A percentile compares a stretch with the other conserved stretches of the same genome.
phyloP scores from a whole-genome alignment of 192 early-diverging fungal genomes.

The Umbelopsis vinacea region DNA sequence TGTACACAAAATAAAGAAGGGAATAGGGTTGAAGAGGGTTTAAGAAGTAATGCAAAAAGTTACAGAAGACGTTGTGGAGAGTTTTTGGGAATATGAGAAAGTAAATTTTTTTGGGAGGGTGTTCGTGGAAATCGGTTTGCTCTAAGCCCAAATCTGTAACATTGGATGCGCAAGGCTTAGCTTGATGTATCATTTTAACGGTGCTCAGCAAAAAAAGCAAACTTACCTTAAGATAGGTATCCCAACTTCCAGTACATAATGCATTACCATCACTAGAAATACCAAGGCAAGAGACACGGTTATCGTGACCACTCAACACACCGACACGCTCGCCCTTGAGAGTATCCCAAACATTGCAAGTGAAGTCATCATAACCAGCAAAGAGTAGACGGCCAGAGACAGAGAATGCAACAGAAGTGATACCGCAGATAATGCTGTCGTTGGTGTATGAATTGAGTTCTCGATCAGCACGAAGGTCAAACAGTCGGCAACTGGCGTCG shows the following conservation, averaged over 20 bases:
- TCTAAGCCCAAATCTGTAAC: conserved; percentile 32
- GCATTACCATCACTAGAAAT: conserved; percentile 98
- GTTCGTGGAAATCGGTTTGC: background rate
- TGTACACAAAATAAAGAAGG: conserved; percentile 1
- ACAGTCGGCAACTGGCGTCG: conserved; percentile 98
- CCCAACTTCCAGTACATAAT: conserved; percentile 98
- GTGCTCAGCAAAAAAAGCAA: conserved; percentile 12
- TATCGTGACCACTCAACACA: conserved; percentile 93
- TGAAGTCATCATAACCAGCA: conserved; percentile 99
- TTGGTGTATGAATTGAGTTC: conserved; percentile 99
- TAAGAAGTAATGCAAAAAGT: background rate
- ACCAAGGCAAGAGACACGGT: conserved; percentile 95
- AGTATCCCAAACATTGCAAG: conserved; percentile 99
- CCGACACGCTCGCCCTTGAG: conserved; percentile 94
- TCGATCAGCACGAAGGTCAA: conserved; percentile 96
- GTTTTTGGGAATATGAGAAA: background rate
- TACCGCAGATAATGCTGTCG: conserved; percentile 97
- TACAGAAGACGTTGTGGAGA: background rate
- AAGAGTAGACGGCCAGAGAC: conserved; percentile 95
- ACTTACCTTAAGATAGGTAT: conserved; percentile 93
- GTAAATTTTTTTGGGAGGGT: background rate
- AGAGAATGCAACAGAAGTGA: conserved; percentile 97
- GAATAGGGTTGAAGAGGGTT: background rate
- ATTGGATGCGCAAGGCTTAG: background rate
- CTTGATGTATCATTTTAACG: too few species aligned